Evolutionary conservation across 257 asterid species (phyloP), one percentile per base, ranked within the genome.

Genomic region (Verbena officinalis): DNA sequence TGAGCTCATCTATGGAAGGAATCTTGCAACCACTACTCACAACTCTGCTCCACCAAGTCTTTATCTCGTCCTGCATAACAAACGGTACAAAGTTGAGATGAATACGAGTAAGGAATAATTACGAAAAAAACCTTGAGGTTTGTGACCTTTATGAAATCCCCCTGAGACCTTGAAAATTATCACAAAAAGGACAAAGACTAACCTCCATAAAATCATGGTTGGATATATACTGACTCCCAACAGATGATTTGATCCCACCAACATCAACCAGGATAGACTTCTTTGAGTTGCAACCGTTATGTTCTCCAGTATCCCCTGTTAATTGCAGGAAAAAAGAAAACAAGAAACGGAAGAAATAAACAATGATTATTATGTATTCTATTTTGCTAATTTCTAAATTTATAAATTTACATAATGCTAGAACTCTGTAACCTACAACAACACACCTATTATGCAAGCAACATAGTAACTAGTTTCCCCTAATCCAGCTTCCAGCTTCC

Each of bases 151-250:
- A n/a, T n/a, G n/a, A n/a, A n/a, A n/a, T n/a, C n/a, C n/a, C n/a
- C n/a, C n/a, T n/a, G n/a, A n/a, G n/a, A n/a, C 31, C 46, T 4
- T n/a, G 12, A 65, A 17, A 43, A 13, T n/a, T 3, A 17, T 53
- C 13, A 13, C 5, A 6, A 10, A 13, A 13, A 51, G 9, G 11
- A 0, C 2, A 13, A 48, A 9, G 56, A 45, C 43, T n/a, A 50
- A 86, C 97, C 94, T 86, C 91, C 34, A 75, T 65, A 67, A 90
- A 87, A 46, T 77, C 91, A 31, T 83, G 87, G 76, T 90, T 90
- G 72, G 97, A 90, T 34, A 90, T 61, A 13, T 80, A 80, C 36
- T 74, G 86, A 66, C 81, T 76, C 36, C 77, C 84, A 58, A 87
- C 81, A 19, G 65, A 71, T 67, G 86, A 81, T 73, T 70, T 74